Evolutionary conservation across 1,284 basidiomycete genomes (phyloP).

Genomic region (Neonothopanus nambi): DNA sequence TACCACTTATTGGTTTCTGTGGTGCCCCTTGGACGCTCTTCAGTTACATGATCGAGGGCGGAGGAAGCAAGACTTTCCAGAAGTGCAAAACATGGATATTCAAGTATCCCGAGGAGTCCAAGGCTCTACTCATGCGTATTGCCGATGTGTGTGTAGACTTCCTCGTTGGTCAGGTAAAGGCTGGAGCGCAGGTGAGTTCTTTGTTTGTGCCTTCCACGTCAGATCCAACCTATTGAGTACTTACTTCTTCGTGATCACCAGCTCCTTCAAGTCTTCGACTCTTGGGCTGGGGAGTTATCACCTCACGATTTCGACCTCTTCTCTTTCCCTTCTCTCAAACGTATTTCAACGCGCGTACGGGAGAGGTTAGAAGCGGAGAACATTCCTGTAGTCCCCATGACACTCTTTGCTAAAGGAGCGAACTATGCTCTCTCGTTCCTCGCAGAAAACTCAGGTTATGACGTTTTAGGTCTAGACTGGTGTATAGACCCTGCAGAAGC

Average conservation of each 20-base stretch:
- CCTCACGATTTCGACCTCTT: conserved; percentile 82
- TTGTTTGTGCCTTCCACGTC: conserved; percentile 12
- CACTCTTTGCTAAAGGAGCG: conserved; percentile 92
- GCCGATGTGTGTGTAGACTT: conserved; percentile 86
- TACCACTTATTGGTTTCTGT: conserved; percentile 93
- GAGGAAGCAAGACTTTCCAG: conserved; percentile 84
- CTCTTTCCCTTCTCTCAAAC: conserved; percentile 66
- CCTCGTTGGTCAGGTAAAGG: conserved; percentile 87
- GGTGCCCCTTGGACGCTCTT: conserved; percentile 97
- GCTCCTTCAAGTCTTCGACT: conserved; percentile 95
- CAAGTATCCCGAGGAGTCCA: conserved; percentile 82
- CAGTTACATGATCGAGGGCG: conserved; percentile 96
- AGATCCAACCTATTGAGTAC: not conserved
- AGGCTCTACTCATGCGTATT: conserved; percentile 73
- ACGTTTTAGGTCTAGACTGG: conserved; percentile 91
- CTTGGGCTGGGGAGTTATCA: conserved; percentile 89
- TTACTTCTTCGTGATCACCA: conserved; percentile 32
- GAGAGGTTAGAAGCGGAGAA: conserved; percentile 52
- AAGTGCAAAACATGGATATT: conserved; percentile 93
- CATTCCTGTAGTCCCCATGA: conserved; percentile 74
- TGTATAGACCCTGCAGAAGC: conserved; percentile 75
- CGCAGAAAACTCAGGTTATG: conserved; percentile 69
- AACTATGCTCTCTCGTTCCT: conserved; percentile 65
- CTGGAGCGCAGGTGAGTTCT: conserved; percentile 81
- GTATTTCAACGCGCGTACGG: conserved; percentile 68